These are phyloP conservation scores for Mesembryanthemum crystallinum DNA, from an alignment of 148 eudicot genomes.

Conservation along the genomic window DNA sequence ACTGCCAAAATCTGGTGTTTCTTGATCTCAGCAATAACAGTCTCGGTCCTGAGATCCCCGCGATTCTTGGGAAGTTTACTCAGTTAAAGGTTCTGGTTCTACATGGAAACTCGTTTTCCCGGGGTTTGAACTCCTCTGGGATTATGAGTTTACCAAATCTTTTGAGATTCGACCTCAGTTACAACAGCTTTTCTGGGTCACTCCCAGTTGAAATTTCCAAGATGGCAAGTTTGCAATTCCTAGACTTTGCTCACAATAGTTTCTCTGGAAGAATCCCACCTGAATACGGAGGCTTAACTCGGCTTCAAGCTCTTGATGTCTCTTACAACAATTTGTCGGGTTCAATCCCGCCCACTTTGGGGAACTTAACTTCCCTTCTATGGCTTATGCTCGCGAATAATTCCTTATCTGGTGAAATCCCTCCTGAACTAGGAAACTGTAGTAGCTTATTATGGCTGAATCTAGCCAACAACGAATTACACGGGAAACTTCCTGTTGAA, in stretches of 20 bases:
- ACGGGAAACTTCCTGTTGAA: slow-evolving; percentile 59
- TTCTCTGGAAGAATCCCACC: slow-evolving; percentile 67
- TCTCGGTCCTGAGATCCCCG: slow-evolving; percentile 62
- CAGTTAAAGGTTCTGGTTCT: slow-evolving; percentile 61
- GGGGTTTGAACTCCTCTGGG: slow-evolving; percentile 69
- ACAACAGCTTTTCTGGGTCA: slow-evolving; percentile 66
- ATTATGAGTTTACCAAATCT: slow-evolving; percentile 53
- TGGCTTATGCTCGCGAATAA: slow-evolving; percentile 97
- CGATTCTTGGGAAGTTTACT: slow-evolving; percentile 55
- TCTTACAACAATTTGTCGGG: slow-evolving; percentile 66
- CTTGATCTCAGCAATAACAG: slow-evolving; percentile 69
- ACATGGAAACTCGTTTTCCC: slow-evolving; percentile 56
- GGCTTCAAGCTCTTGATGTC: slow-evolving; percentile 80
- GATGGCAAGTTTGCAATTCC: slow-evolving; percentile 50
- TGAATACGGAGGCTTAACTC: slow-evolving; percentile 54
- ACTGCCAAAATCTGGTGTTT: slow-evolving; percentile 47
- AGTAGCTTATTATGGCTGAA: slow-evolving; percentile 88
- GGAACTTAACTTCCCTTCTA: slow-evolving; percentile 66
- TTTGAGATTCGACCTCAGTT: slow-evolving; percentile 66
- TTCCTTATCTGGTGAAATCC: slow-evolving; percentile 68
- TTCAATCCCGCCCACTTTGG: slow-evolving; percentile 64
- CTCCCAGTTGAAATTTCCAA: slow-evolving; percentile 60
- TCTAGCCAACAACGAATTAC: slow-evolving; percentile 62
- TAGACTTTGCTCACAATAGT: slow-evolving; percentile 61
- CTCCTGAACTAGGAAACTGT: slow-evolving; percentile 77